These are phyloP conservation scores for Lactarius evosmus DNA, from an alignment of 768 basidiomycete species.

Conservation along the genomic window DNA sequence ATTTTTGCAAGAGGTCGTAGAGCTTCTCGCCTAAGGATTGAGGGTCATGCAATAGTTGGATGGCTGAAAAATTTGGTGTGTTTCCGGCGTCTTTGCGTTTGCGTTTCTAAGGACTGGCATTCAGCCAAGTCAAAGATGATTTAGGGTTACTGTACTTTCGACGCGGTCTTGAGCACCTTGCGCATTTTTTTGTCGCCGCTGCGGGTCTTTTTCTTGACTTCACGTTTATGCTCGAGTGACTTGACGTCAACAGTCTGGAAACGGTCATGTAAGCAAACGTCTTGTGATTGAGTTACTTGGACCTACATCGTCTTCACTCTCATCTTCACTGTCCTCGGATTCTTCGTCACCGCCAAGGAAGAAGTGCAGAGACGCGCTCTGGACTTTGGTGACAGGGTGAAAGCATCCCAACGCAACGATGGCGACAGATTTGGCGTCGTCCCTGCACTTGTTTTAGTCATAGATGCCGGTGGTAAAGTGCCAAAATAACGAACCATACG, in stretches of 20 bases:
- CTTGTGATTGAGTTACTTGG: slow-evolving; percentile 15
- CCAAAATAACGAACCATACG: slow-evolving; percentile 58
- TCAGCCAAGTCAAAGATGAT: slow-evolving; percentile 6
- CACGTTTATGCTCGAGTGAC: slow-evolving; percentile 78
- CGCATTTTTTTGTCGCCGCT: slow-evolving; percentile 78
- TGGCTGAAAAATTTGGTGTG: slow-evolving; percentile 80
- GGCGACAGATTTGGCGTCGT: slow-evolving; percentile 87
- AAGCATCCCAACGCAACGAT: slow-evolving; percentile 90
- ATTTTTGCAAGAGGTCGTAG: slow-evolving; percentile 74
- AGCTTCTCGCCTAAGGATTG: slow-evolving; percentile 95
- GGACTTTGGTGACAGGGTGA: slow-evolving; percentile 91
- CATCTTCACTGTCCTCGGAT: slow-evolving; percentile 67
- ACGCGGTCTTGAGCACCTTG: slow-evolving; percentile 68
- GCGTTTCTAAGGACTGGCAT: slow-evolving; percentile 38
- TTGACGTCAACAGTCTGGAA: slow-evolving; percentile 56
- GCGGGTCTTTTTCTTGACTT: slow-evolving; percentile 90
- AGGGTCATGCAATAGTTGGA: slow-evolving; percentile 91
- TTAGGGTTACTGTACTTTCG: slow-evolving; percentile 49
- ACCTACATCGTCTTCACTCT: slow-evolving; percentile 52
- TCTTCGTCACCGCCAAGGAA: slow-evolving; percentile 90
- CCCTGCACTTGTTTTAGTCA: slow-evolving; percentile 45
- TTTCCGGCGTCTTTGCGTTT: slow-evolving; percentile 30
- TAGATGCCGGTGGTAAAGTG: neutral
- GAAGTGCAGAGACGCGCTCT: slow-evolving; percentile 91
- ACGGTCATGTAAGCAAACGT: slow-evolving; percentile 10